A percentile compares a stretch with the other conserved stretches of the same genome.
Conservation (phyloP, 192 early-diverging fungal species). For the Umbelopsis ramanniana region DNA sequence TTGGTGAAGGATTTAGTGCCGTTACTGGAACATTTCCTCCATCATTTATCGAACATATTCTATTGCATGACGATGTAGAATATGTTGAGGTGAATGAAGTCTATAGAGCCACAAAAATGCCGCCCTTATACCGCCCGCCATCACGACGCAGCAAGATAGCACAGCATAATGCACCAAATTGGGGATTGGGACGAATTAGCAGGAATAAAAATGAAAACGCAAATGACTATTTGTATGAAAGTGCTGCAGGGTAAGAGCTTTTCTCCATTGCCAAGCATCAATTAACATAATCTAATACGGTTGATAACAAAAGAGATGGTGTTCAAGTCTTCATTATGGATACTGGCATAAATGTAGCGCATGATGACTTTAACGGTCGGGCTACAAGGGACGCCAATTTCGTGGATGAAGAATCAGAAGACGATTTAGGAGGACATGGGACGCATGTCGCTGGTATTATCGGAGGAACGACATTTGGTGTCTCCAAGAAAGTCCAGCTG, state of each 20-base stretch:
- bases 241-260: slow-evolving; percentile 3
- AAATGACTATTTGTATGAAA: not conserved
- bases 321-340: slow-evolving; percentile 54
- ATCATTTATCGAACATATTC: slow-evolving; percentile 12
- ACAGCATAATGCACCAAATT: slow-evolving; percentile 37
- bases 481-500: slow-evolving; percentile 61
- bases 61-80: not conserved
- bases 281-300: not conserved
- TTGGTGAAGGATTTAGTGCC: not conserved
- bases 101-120: not conserved
- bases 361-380: slow-evolving; percentile 55
- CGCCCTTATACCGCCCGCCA: not conserved
- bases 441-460: slow-evolving; percentile 64
- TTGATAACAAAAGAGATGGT: slow-evolving; percentile 24
- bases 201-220: slow-evolving; percentile 28
- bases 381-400: slow-evolving; percentile 52
- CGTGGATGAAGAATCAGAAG: slow-evolving; percentile 30
- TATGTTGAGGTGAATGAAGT: slow-evolving; percentile 8
- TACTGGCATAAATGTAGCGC: slow-evolving; percentile 50
- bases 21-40: slow-evolving; percentile 5
- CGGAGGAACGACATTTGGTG: slow-evolving; percentile 57
- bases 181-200: slow-evolving; percentile 47
- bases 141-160: not conserved
- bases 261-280: not conserved
- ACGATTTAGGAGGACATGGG: slow-evolving; percentile 58